phyloP scores from a whole-genome alignment of 345 rosid genomes.

The Garcia nutans region DNA sequence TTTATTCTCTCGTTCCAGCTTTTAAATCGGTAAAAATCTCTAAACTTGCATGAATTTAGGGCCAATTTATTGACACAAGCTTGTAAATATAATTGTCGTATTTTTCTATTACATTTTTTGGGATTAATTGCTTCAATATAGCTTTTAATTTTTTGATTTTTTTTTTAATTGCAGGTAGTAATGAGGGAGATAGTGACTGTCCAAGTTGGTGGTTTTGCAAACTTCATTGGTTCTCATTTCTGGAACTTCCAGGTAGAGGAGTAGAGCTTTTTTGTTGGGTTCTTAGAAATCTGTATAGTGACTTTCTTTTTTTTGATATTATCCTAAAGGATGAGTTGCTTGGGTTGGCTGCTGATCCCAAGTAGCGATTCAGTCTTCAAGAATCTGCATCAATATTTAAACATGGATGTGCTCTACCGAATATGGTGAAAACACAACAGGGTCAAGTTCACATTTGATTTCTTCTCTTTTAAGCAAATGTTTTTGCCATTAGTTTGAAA shows the following conservation, averaged over 20 bases:
- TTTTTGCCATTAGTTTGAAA: background rate
- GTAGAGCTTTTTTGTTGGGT: constrained; percentile 23
- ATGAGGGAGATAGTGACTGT: constrained; percentile 88
- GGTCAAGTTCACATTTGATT: constrained; percentile 33
- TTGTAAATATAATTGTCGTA: too few relatives aligned
- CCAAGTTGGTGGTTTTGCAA: constrained; percentile 84
- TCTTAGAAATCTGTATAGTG: background rate
- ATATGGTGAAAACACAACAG: constrained; percentile 72
- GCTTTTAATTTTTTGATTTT: background rate
- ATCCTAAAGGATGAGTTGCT: constrained; percentile 77
- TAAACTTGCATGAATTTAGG: too few relatives aligned
- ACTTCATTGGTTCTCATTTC: constrained; percentile 94
- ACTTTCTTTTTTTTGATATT: background rate
- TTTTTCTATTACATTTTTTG: background rate
- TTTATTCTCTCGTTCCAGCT: too few relatives aligned
- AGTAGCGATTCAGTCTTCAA: constrained; percentile 61
- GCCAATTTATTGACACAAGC: too few relatives aligned
- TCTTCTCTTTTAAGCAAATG: background rate
- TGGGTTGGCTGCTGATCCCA: constrained; percentile 72
- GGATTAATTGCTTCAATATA: background rate
- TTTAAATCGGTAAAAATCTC: too few relatives aligned
- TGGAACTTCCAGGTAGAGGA: constrained; percentile 95
- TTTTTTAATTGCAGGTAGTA: background rate
- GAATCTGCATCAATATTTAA: constrained; percentile 37
- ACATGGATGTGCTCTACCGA: constrained; percentile 83